A percentile compares a stretch with the other conserved stretches of the same genome.
These are phyloP conservation scores for Oryza officinalis DNA, from an alignment of 176 grass and related monocot genomes.

Conservation along the genomic window DNA sequence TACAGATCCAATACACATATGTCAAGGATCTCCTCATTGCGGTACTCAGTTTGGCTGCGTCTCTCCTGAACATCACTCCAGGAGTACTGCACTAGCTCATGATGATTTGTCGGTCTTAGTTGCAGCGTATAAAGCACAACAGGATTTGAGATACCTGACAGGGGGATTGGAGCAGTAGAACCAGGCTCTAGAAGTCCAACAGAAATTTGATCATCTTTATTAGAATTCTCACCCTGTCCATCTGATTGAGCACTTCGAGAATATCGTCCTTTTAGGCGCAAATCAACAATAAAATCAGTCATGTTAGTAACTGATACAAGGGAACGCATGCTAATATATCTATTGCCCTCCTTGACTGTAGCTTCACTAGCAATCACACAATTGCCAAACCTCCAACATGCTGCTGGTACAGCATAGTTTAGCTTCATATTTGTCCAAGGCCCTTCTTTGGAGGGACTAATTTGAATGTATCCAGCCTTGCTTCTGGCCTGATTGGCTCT, in stretches of 20 bases:
- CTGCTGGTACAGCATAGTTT: constrained; percentile 87
- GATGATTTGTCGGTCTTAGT: constrained; percentile 53
- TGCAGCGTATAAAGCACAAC: constrained; percentile 59
- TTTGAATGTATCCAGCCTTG: constrained; percentile 79
- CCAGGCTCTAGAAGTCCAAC: constrained; percentile 72
- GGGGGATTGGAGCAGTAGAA: constrained; percentile 67
- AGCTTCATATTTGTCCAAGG: constrained; percentile 95
- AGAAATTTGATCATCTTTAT: constrained; percentile 59
- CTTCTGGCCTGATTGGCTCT: constrained; percentile 33
- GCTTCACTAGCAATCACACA: constrained; percentile 94
- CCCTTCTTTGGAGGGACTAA: constrained; percentile 90
- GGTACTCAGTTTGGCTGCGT: constrained; percentile 60
- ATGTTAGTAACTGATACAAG: constrained; percentile 86
- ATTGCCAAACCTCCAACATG: constrained; percentile 91
- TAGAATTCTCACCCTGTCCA: constrained; percentile 53
- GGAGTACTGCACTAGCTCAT: constrained; percentile 53
- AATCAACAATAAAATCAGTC: constrained; percentile 65
- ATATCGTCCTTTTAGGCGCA: constrained; percentile 63
- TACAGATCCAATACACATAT: constrained; percentile 85
- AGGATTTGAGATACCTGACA: constrained; percentile 69
- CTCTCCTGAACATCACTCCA: constrained; percentile 82
- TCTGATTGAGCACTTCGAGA: constrained; percentile 43
- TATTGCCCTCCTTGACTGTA: constrained; percentile 76
- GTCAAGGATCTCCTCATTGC: constrained; percentile 48
- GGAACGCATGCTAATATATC: constrained; percentile 85